phyloP scores from a whole-genome alignment of 306 rosid species.

The Cucurbita argyrosperma region DNA sequence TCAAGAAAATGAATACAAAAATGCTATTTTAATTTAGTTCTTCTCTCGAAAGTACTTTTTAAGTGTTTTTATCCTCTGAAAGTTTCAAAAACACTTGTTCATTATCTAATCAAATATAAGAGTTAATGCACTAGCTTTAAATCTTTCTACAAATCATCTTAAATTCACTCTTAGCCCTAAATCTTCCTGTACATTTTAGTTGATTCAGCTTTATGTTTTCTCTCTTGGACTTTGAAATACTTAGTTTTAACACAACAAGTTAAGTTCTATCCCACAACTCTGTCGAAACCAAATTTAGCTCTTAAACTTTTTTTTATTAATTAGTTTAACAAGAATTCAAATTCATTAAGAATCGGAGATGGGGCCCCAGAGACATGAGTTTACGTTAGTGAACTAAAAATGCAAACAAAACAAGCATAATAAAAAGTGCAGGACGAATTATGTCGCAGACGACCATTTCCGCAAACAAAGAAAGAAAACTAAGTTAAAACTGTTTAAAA shows the following conservation, averaged over 20 bases:
- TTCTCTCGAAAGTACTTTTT: not conserved
- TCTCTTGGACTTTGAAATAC: not conserved
- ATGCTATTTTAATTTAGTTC: not conserved
- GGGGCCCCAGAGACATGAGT: not conserved
- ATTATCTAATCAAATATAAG: not conserved
- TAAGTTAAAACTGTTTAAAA: not conserved
- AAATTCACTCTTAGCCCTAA: not conserved
- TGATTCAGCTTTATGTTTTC: not conserved
- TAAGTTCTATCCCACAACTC: not conserved
- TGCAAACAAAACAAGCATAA: not conserved
- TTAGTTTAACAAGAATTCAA: not conserved
- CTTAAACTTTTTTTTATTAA: not conserved
- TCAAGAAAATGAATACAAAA: not conserved
- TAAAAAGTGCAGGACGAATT: not conserved
- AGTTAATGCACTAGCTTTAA: not conserved
- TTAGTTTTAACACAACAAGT: not conserved
- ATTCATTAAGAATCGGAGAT: not conserved
- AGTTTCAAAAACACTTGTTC: not conserved
- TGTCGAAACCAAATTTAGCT: not conserved
- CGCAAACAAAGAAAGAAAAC: not conserved
- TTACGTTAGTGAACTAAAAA: not conserved
- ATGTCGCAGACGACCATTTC: not conserved
- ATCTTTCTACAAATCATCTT: not conserved
- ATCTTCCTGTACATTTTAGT: not conserved
- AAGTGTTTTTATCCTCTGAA: not conserved